Evolutionary conservation across 352 stramenopile genomes (phyloP).

Genomic region (Globisporangium canariense): DNA sequence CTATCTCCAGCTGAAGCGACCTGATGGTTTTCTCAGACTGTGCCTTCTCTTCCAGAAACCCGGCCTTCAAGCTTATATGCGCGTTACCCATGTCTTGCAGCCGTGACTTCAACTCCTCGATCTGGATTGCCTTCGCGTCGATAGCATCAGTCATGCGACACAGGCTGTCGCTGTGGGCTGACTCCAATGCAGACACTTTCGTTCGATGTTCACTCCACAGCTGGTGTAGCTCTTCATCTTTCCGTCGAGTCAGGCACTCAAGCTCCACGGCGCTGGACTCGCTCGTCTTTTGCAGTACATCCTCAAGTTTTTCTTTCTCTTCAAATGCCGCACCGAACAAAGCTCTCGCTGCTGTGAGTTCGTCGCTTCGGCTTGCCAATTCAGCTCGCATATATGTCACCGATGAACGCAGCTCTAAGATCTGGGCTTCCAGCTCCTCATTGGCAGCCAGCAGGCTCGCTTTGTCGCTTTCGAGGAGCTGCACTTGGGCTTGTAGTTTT

Average conservation of each 20-base stretch:
- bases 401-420: neutral
- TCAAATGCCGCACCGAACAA: constrained; percentile 12
- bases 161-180: constrained; percentile 22
- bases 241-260: neutral
- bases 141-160: constrained; percentile 36
- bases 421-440: neutral
- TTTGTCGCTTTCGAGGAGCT: neutral
- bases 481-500: neutral
- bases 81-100: constrained; percentile 12
- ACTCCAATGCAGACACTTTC: constrained; percentile 12
- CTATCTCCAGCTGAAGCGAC: constrained; percentile 6
- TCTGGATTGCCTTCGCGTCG: constrained; percentile 28
- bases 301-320: neutral
- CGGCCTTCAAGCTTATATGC: neutral
- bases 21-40: neutral
- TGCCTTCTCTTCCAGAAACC: neutral
- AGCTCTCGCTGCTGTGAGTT: constrained; percentile 4
- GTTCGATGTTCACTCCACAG: constrained; percentile 7
- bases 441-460: neutral
- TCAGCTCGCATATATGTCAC: neutral
- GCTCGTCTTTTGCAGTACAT: constrained; percentile 11
- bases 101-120: constrained; percentile 31
- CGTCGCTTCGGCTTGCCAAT: neutral
- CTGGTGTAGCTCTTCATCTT: constrained; percentile 9
- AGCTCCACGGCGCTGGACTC: constrained; percentile 16